Percentiles rank a stretch among this genome's conserved stretches.
Conservation (phyloP, 1,284 basidiomycete species). For the Pseudozyma pruni region DNA sequence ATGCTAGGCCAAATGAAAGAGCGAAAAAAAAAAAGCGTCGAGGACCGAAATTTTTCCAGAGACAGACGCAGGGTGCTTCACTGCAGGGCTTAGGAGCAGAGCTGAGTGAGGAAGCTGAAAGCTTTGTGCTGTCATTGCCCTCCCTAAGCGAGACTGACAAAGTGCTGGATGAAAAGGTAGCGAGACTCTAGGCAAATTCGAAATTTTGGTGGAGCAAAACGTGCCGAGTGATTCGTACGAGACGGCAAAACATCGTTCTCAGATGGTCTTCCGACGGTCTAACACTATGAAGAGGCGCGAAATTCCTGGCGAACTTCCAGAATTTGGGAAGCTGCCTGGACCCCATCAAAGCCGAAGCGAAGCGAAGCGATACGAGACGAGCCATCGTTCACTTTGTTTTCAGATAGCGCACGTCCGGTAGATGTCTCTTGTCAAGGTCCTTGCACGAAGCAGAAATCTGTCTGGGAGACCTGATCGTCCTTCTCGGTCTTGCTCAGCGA, state of each 20-base stretch:
- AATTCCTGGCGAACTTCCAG: slow-evolving; percentile 9
- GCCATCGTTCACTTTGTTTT: too few relatives aligned
- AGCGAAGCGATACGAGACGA: too few relatives aligned
- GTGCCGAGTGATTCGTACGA: slow-evolving; percentile 1
- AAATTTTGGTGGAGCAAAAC: slow-evolving; percentile 2
- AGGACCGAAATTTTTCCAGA: slow-evolving; percentile 1
- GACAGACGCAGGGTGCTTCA: slow-evolving; percentile 2
- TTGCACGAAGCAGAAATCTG: too few relatives aligned
- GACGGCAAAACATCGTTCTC: neutral
- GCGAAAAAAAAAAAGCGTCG: slow-evolving; percentile 5
- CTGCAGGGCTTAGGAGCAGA: slow-evolving; percentile 5
- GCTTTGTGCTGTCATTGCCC: slow-evolving; percentile 3
- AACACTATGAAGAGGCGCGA: too few relatives aligned
- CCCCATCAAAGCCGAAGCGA: neutral
- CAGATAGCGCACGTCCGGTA: too few relatives aligned
- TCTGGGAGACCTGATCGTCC: too few relatives aligned
- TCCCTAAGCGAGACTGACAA: neutral
- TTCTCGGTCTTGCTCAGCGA: too few relatives aligned
- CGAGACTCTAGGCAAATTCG: slow-evolving; percentile 7
- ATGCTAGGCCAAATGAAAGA: neutral
- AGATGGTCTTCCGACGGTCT: too few relatives aligned
- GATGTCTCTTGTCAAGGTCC: too few relatives aligned
- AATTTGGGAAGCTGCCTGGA: slow-evolving; percentile 12
- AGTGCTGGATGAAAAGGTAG: neutral
- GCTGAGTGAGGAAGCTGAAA: neutral